Evolutionary conservation across 495 filamentous ascomycete species (phyloP), one percentile per base, ranked within the genome.

Genomic region (Hapsidospora chrysogenum): DNA sequence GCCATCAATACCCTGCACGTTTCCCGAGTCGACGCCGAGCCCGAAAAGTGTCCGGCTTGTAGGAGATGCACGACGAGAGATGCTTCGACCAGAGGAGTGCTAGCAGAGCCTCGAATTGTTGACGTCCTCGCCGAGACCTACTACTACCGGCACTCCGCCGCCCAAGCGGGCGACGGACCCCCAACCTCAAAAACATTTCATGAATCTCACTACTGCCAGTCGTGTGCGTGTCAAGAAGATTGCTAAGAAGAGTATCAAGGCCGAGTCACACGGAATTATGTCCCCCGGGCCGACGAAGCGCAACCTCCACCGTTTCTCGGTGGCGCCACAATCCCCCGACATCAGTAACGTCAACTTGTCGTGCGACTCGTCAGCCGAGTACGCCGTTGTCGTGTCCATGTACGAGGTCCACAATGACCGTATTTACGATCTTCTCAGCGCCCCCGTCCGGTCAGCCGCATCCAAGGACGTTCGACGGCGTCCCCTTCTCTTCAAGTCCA

Each of bases 371-470:
- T 71, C 70, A 16, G 69, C 80, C 37, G 85, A 95, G 41, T 95
- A 94, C 47, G 77, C 85, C 3, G 74, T 97, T 38, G 51, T 97
- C 6, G 66, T 96, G 1, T 92, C 83, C 13, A 97, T 96, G 89
- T 97, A 95, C 56, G 92, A 97, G 56, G 89, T 97, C 13, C 95
- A 97, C 60, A 96, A 96, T 53, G 89, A 97, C 54, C 76, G 87
- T 9, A 95, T 97, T 35, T 97, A 89, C 46, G 89, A 97, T 48
- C 74, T 97, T 2, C 58, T 97, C 1, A 76, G 80, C 1, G 63
- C 67, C 1, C 57, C 66, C 9, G 46, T 53, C 33, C 61, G 57
- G 38, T 54, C 50, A 9, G 56, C 55, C 13, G 53, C 56, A 5
- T 68, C 57, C 28, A 86, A 86, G 52, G 77, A 85, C 36, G 64